Conservation (phyloP, 2,329 filamentous ascomycete species). For the Scedosporium minutisporum region DNA sequence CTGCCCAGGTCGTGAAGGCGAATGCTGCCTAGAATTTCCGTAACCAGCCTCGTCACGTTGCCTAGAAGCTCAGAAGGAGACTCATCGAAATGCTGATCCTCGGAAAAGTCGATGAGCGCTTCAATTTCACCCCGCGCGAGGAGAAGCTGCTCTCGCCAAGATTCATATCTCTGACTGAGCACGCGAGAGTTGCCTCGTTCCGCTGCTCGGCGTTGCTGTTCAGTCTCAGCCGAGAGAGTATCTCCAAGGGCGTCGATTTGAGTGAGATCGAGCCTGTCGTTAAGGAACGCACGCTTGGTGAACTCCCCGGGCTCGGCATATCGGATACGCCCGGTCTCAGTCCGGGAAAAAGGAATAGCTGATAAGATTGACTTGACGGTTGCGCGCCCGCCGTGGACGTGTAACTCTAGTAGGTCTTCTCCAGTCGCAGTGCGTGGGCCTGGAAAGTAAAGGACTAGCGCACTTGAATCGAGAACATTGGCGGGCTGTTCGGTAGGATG, state of each 20-base stretch:
- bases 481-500: conserved; percentile 28
- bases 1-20: conserved; percentile 64
- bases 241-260: conserved; percentile 65
- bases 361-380: conserved; percentile 78
- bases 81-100: conserved; percentile 96
- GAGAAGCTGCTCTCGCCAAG: conserved; percentile 68
- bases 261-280: conserved; percentile 73
- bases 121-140: conserved; percentile 84
- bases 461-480: conserved; percentile 65
- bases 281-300: conserved; percentile 82
- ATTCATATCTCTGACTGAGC: conserved; percentile 68
- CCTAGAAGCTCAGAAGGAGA: conserved; percentile 61
- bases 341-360: conserved; percentile 54
- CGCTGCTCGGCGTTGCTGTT: conserved; percentile 83
- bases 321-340: conserved; percentile 41
- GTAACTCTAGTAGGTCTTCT: conserved; percentile 84
- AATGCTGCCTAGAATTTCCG: conserved; percentile 52
- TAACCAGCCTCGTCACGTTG: conserved; percentile 59
- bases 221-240: conserved; percentile 62
- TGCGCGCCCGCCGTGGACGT: conserved; percentile 86
- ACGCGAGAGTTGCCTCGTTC: conserved; percentile 65
- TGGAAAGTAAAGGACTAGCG: conserved; percentile 76
- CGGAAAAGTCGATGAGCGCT: conserved; percentile 91
- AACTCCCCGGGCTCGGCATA: conserved; percentile 96
- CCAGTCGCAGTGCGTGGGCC: conserved; percentile 77